Percentiles rank a stretch among this genome's conserved stretches.
Conservation (phyloP, 345 rosid species). For the Gossypium arboreum region DNA sequence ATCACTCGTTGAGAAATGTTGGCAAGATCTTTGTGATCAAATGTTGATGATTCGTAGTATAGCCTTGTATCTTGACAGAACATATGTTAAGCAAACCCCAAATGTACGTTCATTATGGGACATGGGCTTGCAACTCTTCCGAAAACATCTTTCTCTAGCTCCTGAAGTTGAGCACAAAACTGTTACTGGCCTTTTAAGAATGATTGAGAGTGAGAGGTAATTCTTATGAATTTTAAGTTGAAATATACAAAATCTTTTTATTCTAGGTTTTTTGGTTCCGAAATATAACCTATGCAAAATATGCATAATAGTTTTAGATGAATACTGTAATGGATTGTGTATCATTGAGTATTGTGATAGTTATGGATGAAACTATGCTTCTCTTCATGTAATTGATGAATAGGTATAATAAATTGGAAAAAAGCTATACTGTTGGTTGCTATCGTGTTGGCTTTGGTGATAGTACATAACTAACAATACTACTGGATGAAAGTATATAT, state of each 20-base stretch:
- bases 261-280: neutral
- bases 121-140: constrained; percentile 96
- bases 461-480: neutral
- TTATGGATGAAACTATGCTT: constrained; percentile 1
- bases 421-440: neutral
- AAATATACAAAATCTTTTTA: neutral
- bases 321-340: neutral
- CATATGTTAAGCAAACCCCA: constrained; percentile 85
- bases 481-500: neutral
- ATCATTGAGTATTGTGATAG: neutral
- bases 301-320: constrained; percentile 1
- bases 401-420: neutral
- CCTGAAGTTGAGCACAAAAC: constrained; percentile 93
- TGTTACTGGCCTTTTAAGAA: constrained; percentile 83
- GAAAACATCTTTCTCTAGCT: constrained; percentile 75
- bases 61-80: constrained; percentile 88
- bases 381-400: neutral
- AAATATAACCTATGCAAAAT: neutral
- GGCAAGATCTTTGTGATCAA: constrained; percentile 94
- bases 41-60: constrained; percentile 95
- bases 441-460: too few relatives aligned
- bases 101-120: constrained; percentile 89
- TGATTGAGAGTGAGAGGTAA: constrained; percentile 93
- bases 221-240: constrained; percentile 6
- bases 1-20: constrained; percentile 84